Evolutionary conservation across 768 basidiomycete genomes (phyloP).

Genomic region (Auriscalpium vulgare): DNA sequence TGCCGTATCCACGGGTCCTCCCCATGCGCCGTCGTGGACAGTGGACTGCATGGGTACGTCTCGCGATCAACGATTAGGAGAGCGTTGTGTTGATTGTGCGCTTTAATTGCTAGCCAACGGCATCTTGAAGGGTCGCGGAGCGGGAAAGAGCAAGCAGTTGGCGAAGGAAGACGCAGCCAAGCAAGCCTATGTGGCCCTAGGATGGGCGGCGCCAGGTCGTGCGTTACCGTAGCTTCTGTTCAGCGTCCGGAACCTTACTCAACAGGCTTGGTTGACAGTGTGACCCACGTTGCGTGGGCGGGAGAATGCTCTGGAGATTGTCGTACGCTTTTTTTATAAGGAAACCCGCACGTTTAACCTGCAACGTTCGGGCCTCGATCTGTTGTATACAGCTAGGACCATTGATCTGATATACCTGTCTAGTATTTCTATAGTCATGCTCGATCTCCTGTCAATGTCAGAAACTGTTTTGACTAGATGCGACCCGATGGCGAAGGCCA

Average conservation of each 20-base stretch:
- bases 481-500: too few relatives aligned
- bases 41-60: conserved; percentile 61
- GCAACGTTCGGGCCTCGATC: too few relatives aligned
- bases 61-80: neutral
- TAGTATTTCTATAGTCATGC: too few relatives aligned
- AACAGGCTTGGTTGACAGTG: neutral
- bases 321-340: too few relatives aligned
- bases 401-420: too few relatives aligned
- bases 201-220: conserved; percentile 37
- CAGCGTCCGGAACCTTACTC: neutral
- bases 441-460: too few relatives aligned
- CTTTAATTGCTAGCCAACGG: conserved; percentile 47
- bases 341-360: too few relatives aligned
- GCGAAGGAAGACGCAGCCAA: conserved; percentile 76
- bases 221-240: conserved; percentile 14
- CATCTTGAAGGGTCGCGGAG: conserved; percentile 55
- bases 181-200: conserved; percentile 66
- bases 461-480: too few relatives aligned
- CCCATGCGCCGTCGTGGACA: conserved; percentile 62
- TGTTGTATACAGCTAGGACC: too few relatives aligned
- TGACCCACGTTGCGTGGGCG: neutral
- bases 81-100: neutral
- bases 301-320: too few relatives aligned
- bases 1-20: conserved; percentile 52
- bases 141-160: conserved; percentile 61